phyloP scores from a whole-genome alignment of 352 stramenopile genomes.

The Achlya hypogyna region DNA sequence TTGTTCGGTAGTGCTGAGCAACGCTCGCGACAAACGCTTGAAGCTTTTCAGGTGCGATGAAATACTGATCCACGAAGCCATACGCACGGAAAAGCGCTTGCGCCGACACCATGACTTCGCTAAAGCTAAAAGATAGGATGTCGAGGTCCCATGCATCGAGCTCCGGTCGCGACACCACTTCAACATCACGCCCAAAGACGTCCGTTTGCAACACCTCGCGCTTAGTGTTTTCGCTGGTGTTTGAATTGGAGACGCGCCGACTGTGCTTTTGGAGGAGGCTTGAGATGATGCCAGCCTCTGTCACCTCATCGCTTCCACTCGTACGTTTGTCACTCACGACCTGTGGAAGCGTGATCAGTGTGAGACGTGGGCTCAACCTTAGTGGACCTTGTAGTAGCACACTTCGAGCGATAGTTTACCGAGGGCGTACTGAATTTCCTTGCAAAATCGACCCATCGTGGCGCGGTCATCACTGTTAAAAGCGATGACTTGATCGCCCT shows the following conservation, averaged over 20 bases:
- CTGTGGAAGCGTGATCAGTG: neutral
- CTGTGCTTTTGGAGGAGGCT: conserved; percentile 57
- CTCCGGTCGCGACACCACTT: conserved; percentile 5
- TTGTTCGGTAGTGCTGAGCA: conserved; percentile 45
- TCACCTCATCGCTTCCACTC: conserved; percentile 25
- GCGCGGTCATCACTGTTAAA: conserved; percentile 39
- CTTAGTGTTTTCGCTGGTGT: neutral
- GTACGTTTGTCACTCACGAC: conserved; percentile 12
- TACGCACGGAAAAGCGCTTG: conserved; percentile 48
- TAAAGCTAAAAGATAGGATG: conserved; percentile 28
- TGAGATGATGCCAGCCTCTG: conserved; percentile 42
- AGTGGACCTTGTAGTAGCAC: conserved; percentile 53
- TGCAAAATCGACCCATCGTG: conserved; percentile 47
- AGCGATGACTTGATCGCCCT: conserved; percentile 31
- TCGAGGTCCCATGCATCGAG: conserved; percentile 45
- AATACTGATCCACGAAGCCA: conserved; percentile 43
- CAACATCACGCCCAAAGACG: conserved; percentile 12
- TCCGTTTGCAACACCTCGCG: neutral
- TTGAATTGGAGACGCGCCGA: conserved; percentile 19
- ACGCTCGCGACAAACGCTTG: conserved; percentile 48
- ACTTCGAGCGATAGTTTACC: conserved; percentile 52
- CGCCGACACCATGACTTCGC: conserved; percentile 24
- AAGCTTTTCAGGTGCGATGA: conserved; percentile 41
- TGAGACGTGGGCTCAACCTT: neutral
- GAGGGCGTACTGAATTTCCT: conserved; percentile 57